These are phyloP conservation scores for Begonia peltatifolia DNA, from an alignment of 306 rosid genomes.

Conservation along the genomic window DNA sequence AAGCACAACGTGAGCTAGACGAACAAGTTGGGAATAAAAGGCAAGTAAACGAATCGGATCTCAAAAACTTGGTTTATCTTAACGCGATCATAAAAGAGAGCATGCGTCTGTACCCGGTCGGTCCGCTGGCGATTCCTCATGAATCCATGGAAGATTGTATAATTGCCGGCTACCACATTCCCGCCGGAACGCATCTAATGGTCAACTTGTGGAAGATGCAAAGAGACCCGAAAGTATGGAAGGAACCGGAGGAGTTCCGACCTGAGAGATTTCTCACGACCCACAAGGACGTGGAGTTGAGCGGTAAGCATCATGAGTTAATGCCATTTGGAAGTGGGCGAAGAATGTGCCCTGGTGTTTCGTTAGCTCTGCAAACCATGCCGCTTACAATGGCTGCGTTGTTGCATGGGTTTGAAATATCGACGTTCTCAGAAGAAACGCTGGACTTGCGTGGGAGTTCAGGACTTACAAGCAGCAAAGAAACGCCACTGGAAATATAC, in stretches of 20 bases:
- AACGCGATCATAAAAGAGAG: conserved; percentile 21
- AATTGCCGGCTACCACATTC: conserved; percentile 13
- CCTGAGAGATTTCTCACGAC: conserved; percentile 16
- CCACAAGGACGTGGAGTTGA: conserved; percentile 5
- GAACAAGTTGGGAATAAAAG: conserved; percentile 9
- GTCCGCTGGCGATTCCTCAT: conserved; percentile 8
- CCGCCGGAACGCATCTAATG: conserved; percentile 6
- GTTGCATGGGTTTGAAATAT: conserved; percentile 16
- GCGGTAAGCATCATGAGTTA: conserved; percentile 11
- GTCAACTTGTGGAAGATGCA: conserved; percentile 18
- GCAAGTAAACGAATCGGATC: conserved; percentile 15
- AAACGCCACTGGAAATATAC: conserved; percentile 6
- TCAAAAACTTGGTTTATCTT: conserved; percentile 12
- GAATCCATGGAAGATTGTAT: conserved; percentile 17
- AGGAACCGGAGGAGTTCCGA: conserved; percentile 11
- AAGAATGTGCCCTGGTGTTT: conserved; percentile 20
- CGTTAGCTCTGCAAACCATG: conserved; percentile 7
- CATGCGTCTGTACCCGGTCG: conserved; percentile 16
- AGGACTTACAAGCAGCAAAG: conserved; percentile 16
- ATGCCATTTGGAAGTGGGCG: conserved; percentile 26
- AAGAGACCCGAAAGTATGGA: conserved; percentile 18
- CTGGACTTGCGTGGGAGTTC: conserved; percentile 20
- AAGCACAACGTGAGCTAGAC: conserved; percentile 9
- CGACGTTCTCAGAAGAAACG: neutral
- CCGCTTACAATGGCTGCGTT: conserved; percentile 13